Conservation (phyloP, 75 land plant species). For the Ceratopteris richardii region DNA sequence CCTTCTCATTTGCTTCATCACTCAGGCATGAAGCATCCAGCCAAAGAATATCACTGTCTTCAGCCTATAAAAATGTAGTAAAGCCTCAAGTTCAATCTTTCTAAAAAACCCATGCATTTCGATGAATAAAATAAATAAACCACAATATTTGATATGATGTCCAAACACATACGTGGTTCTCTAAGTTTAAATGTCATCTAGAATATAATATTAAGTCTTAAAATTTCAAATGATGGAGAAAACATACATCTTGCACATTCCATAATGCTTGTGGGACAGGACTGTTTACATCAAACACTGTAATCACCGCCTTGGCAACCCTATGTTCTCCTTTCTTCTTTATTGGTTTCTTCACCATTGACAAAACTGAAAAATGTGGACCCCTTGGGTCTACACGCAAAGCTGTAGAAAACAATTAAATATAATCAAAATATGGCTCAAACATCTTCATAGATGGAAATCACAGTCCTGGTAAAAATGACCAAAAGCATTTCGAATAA, state of each 20-base stretch:
- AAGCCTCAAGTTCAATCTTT: too few relatives aligned
- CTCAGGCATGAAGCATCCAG: too few relatives aligned
- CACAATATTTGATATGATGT: too few relatives aligned
- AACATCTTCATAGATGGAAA: not conserved
- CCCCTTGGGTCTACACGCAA: conserved; percentile 20
- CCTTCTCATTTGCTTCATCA: too few relatives aligned
- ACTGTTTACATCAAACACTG: conserved; percentile 13
- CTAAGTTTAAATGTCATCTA: too few relatives aligned
- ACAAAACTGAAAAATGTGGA: conserved; percentile 18
- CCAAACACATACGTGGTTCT: too few relatives aligned
- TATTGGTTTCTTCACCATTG: not conserved
- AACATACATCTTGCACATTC: conserved; percentile 16
- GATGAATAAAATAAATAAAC: too few relatives aligned
- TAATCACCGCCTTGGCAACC: conserved; percentile 8
- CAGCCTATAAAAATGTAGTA: too few relatives aligned
- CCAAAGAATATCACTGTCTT: too few relatives aligned
- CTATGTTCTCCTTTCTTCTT: not conserved
- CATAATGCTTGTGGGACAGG: conserved; percentile 18
- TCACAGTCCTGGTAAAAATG: not conserved
- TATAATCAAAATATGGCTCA: not conserved
- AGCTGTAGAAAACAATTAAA: not conserved
- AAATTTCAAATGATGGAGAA: too few relatives aligned
- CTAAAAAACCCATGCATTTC: too few relatives aligned
- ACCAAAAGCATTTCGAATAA: not conserved
- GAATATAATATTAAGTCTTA: too few relatives aligned